A percentile compares a stretch with the other conserved stretches of the same genome.
phyloP scores from a whole-genome alignment of 179 eudicot genomes.

The Silene noctiflora region DNA sequence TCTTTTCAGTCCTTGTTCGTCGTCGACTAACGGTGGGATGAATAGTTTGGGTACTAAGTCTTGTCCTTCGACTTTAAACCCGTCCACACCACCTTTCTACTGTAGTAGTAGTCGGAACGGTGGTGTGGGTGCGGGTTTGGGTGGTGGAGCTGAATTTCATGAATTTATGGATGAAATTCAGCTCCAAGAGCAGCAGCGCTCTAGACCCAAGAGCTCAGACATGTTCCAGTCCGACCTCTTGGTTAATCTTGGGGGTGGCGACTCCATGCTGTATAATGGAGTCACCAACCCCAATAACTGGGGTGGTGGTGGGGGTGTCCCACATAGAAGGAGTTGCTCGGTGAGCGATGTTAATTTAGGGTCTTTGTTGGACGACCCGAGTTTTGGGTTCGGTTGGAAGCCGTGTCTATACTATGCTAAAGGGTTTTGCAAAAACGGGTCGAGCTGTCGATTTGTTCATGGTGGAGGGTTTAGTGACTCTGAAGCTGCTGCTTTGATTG shows the following conservation, averaged over 20 bases:
- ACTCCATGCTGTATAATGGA: constrained; percentile 15
- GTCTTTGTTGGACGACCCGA: constrained; percentile 43
- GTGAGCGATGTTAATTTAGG: constrained; percentile 50
- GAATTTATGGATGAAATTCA: constrained; percentile 53
- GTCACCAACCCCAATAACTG: constrained; percentile 20
- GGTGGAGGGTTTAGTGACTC: constrained; percentile 1
- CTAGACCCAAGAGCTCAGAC: constrained; percentile 29
- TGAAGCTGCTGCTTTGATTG: constrained; percentile 3
- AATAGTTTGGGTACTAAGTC: constrained; percentile 2
- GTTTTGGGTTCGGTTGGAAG: constrained; percentile 58
- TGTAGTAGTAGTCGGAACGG: background rate
- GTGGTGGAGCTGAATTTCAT: constrained; percentile 31
- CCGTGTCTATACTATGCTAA: constrained; percentile 70
- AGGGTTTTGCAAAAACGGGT: constrained; percentile 72
- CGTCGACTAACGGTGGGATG: no score
- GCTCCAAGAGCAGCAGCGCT: constrained; percentile 60
- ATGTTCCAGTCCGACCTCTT: constrained; percentile 31
- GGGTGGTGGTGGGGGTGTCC: constrained; percentile 10
- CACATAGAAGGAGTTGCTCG: constrained; percentile 62
- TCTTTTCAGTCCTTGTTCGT: constrained; percentile 3
- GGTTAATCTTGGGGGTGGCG: constrained; percentile 25
- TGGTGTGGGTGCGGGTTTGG: background rate
- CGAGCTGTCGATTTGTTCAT: constrained; percentile 40
- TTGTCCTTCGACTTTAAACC: constrained; percentile 37
- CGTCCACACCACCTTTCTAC: constrained; percentile 51